Conservation (phyloP, 805 yeast genomes). For the Zygosaccharomyces lentus region DNA sequence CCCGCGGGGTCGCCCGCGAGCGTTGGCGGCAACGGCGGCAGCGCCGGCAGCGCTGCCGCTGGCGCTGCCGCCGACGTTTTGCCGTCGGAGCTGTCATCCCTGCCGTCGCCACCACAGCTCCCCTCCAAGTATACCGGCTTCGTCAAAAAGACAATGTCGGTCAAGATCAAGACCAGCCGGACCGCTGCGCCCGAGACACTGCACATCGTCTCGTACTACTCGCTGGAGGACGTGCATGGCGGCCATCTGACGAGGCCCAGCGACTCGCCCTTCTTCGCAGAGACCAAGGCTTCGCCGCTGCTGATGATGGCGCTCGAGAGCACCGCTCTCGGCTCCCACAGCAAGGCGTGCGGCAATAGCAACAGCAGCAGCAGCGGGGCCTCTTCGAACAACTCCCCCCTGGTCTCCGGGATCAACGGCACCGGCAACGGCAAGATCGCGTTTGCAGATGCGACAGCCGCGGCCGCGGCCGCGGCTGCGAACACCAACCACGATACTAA, state of each 20-base stretch:
- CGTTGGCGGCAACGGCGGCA: constrained; percentile 26
- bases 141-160: constrained; percentile 75
- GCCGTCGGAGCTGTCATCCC: constrained; percentile 2
- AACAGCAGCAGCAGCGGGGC: constrained; percentile 18
- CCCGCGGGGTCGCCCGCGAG: constrained; percentile 29
- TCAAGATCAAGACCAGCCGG: constrained; percentile 42
- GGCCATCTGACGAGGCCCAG: constrained; percentile 57
- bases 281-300: constrained; percentile 43
- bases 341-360: constrained; percentile 25
- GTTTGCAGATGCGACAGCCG: background rate
- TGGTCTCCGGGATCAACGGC: background rate
- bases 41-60: constrained; percentile 1
- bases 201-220: constrained; percentile 77
- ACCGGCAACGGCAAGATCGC: background rate
- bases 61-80: background rate
- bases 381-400: background rate
- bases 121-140: constrained; percentile 46
- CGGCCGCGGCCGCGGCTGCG: constrained; percentile 6
- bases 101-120: background rate
- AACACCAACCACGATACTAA: constrained; percentile 8
- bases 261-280: constrained; percentile 46
- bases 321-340: constrained; percentile 52
- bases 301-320: constrained; percentile 56
- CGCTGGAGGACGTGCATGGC: constrained; percentile 64
- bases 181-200: constrained; percentile 14